phyloP scores from a whole-genome alignment of 352 stramenopile genomes.

The Phytophthora macrochlamydospora region DNA sequence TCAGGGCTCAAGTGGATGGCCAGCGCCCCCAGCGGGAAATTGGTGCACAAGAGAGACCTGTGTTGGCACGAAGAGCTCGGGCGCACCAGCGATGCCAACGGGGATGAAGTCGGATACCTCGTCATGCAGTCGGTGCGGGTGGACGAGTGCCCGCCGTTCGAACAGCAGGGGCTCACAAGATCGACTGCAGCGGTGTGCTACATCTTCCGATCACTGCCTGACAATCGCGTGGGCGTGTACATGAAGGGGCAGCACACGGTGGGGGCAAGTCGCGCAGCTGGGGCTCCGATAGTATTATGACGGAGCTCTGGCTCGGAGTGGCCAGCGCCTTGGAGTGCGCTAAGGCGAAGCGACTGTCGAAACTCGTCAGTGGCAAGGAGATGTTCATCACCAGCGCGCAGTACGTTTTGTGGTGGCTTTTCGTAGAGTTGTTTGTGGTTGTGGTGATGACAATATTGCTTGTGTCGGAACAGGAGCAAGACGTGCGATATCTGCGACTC shows the following conservation, averaged over 20 bases:
- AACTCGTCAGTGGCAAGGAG: conserved; percentile 56
- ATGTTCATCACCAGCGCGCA: conserved; percentile 51
- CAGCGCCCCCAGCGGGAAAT: conserved; percentile 44
- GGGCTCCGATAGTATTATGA: conserved; percentile 58
- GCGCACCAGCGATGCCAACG: conserved; percentile 48
- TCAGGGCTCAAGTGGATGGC: conserved; percentile 69
- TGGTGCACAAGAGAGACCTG: conserved; percentile 69
- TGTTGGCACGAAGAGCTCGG: conserved; percentile 73
- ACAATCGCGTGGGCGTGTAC: conserved; percentile 61
- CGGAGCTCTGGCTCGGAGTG: conserved; percentile 66
- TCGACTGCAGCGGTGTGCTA: conserved; percentile 65
- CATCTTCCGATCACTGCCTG: conserved; percentile 56
- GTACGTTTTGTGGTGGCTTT: conserved; percentile 26
- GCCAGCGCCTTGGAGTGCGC: conserved; percentile 57
- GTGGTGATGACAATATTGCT: conserved; percentile 10
- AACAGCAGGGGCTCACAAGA: conserved; percentile 57
- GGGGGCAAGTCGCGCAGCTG: conserved; percentile 64
- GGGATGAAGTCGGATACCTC: conserved; percentile 62
- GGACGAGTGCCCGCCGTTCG: conserved; percentile 60
- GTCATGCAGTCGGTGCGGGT: conserved; percentile 64
- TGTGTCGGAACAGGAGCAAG: conserved; percentile 32
- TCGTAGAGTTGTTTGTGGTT: neutral
- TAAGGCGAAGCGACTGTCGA: conserved; percentile 63
- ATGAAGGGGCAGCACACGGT: conserved; percentile 65
- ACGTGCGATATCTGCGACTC: conserved; percentile 67